These are phyloP conservation scores for Prunus salicina DNA, from an alignment of 306 rosid genomes.

Conservation along the genomic window DNA sequence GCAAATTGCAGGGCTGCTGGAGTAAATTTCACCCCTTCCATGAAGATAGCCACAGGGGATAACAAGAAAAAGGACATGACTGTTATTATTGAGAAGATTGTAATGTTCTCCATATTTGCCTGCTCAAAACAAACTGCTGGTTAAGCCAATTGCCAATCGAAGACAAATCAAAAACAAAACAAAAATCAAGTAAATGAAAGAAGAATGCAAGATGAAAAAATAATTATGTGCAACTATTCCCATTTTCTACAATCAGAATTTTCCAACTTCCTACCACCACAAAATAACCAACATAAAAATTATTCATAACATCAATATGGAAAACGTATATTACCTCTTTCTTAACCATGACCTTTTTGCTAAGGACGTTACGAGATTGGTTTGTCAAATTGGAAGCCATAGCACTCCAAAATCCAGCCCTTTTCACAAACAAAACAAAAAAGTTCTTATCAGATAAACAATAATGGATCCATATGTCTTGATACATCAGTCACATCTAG, in stretches of 20 bases:
- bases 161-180: background rate
- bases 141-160: constrained; percentile 18
- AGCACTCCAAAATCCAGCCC: constrained; percentile 97
- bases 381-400: constrained; percentile 97
- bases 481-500: too few species aligned
- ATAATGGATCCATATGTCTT: too few species aligned
- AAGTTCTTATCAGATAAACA: constrained; percentile 15
- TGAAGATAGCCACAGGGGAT: constrained; percentile 58
- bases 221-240: constrained; percentile 4
- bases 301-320: constrained; percentile 9
- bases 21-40: constrained; percentile 84
- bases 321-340: constrained; percentile 44
- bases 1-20: constrained; percentile 70
- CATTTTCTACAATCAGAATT: background rate
- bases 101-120: constrained; percentile 90
- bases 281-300: constrained; percentile 2
- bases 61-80: constrained; percentile 85
- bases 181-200: background rate
- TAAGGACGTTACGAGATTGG: constrained; percentile 96
- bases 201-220: constrained; percentile 10
- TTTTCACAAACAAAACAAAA: constrained; percentile 28
- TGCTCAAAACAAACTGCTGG: constrained; percentile 38
- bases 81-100: constrained; percentile 90
- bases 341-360: constrained; percentile 93
- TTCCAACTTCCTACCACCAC: constrained; percentile 2